These are phyloP conservation scores for Pseudocercospora fuligena DNA, from an alignment of 2,329 filamentous ascomycete species.

Conservation along the genomic window DNA sequence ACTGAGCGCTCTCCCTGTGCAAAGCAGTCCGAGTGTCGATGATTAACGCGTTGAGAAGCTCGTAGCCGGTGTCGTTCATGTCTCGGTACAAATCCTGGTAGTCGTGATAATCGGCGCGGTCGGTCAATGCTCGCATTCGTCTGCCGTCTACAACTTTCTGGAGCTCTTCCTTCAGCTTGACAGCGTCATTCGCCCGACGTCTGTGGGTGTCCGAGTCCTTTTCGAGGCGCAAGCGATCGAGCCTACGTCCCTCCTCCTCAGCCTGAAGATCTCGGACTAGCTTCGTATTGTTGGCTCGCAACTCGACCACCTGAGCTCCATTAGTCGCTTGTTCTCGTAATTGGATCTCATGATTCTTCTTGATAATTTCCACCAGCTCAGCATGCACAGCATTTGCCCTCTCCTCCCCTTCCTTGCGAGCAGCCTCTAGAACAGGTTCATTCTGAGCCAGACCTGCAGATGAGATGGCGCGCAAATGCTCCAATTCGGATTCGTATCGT, in stretches of 20 bases:
- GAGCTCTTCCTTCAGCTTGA: background rate
- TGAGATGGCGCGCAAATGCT: conserved; percentile 9
- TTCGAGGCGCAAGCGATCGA: background rate
- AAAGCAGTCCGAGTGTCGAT: background rate
- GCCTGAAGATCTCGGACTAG: background rate
- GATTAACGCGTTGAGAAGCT: background rate
- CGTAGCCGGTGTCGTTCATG: conserved; percentile 7
- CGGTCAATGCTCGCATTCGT: conserved; percentile 6
- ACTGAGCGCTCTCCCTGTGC: conserved; percentile 13
- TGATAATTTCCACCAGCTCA: background rate
- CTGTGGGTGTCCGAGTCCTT: background rate
- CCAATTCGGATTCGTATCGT: conserved; percentile 5
- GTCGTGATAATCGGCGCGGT: conserved; percentile 21
- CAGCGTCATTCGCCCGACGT: conserved; percentile 4
- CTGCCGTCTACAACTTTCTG: conserved; percentile 10
- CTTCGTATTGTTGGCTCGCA: background rate
- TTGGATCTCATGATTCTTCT: background rate
- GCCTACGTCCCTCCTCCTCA: background rate
- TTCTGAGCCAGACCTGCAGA: conserved; percentile 13
- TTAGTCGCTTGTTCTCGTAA: background rate
- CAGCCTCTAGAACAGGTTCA: conserved; percentile 13
- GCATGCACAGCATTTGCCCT: background rate
- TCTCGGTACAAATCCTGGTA: conserved; percentile 23
- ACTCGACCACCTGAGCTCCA: background rate
- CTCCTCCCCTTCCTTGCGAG: conserved; percentile 14